Conservation (phyloP, 139 green algal species). For the Auxenochlorella pyrenoidosa region DNA sequence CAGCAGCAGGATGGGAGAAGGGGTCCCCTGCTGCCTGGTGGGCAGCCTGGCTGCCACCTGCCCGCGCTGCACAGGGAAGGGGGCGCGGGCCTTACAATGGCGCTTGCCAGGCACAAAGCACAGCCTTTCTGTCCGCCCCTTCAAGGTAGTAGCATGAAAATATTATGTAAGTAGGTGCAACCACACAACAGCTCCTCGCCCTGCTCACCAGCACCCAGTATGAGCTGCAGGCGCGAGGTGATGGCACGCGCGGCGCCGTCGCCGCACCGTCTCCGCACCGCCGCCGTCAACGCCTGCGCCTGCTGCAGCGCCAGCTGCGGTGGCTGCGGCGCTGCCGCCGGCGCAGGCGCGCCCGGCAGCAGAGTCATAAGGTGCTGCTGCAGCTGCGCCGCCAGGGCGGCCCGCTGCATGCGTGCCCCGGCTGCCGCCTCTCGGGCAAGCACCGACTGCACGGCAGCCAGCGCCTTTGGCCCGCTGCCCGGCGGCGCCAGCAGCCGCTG, state of each 20-base stretch:
- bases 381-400: neutral
- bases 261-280: conserved; percentile 19
- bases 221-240: neutral
- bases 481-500: neutral
- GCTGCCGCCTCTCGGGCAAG: neutral
- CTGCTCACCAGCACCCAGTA: conserved; percentile 8
- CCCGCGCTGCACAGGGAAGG: neutral
- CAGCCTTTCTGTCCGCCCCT: too few relatives aligned
- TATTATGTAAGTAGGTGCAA: too few relatives aligned
- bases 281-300: neutral
- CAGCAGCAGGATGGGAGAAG: neutral
- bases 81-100: neutral
- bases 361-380: neutral
- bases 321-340: neutral
- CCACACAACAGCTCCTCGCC: too few relatives aligned
- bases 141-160: too few relatives aligned
- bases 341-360: neutral
- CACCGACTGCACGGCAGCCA: neutral
- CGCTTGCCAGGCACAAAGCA: too few relatives aligned
- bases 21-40: neutral
- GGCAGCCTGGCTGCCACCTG: neutral
- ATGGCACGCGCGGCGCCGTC: neutral
- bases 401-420: neutral
- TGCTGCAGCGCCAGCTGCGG: neutral
- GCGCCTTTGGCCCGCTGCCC: neutral